A percentile compares a stretch with the other conserved stretches of the same genome.
phyloP scores from a whole-genome alignment of 2,329 filamentous ascomycete genomes.

The Aspergillus ustus region DNA sequence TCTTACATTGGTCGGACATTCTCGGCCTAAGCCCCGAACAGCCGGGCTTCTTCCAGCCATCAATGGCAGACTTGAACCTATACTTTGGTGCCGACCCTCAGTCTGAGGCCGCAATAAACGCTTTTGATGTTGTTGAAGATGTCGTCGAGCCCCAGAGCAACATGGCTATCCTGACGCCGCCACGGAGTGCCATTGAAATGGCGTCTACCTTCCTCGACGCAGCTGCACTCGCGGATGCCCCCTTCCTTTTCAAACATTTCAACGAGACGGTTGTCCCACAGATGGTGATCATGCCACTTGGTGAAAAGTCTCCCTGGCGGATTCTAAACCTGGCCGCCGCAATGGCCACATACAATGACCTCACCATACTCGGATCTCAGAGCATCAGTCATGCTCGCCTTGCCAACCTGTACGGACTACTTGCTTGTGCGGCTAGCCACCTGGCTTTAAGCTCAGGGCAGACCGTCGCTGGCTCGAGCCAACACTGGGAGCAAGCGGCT shows the following conservation, averaged over 20 bases:
- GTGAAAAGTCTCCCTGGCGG: slow-evolving; percentile 40
- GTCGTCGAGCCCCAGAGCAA: not conserved
- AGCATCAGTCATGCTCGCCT: slow-evolving; percentile 36
- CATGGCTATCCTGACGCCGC: slow-evolving; percentile 14
- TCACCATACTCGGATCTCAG: slow-evolving; percentile 34
- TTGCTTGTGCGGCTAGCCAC: slow-evolving; percentile 37
- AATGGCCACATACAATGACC: slow-evolving; percentile 35
- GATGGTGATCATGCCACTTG: slow-evolving; percentile 36
- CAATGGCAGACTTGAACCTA: slow-evolving; percentile 14
- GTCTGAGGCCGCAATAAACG: not conserved
- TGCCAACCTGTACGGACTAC: slow-evolving; percentile 36
- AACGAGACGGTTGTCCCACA: slow-evolving; percentile 37
- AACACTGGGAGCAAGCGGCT: slow-evolving; percentile 33
- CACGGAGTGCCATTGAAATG: not conserved
- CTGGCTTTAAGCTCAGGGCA: slow-evolving; percentile 20
- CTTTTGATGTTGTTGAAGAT: not conserved
- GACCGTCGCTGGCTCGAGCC: slow-evolving; percentile 18
- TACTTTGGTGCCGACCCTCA: not conserved
- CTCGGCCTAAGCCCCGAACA: slow-evolving; percentile 35
- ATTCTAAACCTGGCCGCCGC: slow-evolving; percentile 38
- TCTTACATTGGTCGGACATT: slow-evolving; percentile 40
- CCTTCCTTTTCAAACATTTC: slow-evolving; percentile 37
- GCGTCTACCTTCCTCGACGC: slow-evolving; percentile 6
- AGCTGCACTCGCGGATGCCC: slow-evolving; percentile 28
- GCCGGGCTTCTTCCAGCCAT: slow-evolving; percentile 21